phyloP scores from a whole-genome alignment of 805 yeast genomes.

The Ogataea nitratoaversa region DNA sequence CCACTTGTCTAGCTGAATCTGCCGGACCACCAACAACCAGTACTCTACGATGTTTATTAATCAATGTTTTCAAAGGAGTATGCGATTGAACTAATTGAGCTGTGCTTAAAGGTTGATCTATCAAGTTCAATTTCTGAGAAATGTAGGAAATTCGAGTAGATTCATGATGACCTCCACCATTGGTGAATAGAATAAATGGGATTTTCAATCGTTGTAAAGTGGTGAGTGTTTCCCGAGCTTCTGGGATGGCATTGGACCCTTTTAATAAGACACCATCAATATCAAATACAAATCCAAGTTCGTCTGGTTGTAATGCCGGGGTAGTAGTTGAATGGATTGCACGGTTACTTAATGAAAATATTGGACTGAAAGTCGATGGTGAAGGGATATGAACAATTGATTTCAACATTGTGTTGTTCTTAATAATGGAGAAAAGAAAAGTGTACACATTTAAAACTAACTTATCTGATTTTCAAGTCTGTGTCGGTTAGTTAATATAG shows the following conservation, averaged over 20 bases:
- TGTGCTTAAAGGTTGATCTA: slow-evolving; percentile 43
- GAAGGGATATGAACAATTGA: too few species aligned
- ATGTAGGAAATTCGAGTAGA: slow-evolving; percentile 51
- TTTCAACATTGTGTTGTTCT: not conserved
- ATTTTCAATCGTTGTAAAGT: slow-evolving; percentile 46
- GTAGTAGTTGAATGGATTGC: not conserved
- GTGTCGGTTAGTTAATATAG: too few species aligned
- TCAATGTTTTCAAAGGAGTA: slow-evolving; percentile 72
- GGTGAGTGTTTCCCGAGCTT: slow-evolving; percentile 52
- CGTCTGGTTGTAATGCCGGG: slow-evolving; percentile 1
- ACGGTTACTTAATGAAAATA: not conserved
- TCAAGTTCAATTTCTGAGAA: slow-evolving; percentile 36
- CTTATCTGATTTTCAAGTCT: too few species aligned
- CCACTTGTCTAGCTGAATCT: slow-evolving; percentile 72
- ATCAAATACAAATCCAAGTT: slow-evolving; percentile 34
- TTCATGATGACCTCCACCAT: slow-evolving; percentile 85
- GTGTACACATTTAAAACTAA: too few species aligned
- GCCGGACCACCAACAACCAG: slow-evolving; percentile 81
- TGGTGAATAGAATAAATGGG: slow-evolving; percentile 82
- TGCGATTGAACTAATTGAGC: slow-evolving; percentile 80
- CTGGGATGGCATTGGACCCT: slow-evolving; percentile 63
- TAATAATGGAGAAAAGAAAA: too few species aligned
- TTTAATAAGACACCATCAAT: slow-evolving; percentile 87
- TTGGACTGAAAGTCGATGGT: too few species aligned
- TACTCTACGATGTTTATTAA: slow-evolving; percentile 52